Base-by-base conservation (phyloP, 305 asterid species). In the Fraxinus nigra region DNA sequence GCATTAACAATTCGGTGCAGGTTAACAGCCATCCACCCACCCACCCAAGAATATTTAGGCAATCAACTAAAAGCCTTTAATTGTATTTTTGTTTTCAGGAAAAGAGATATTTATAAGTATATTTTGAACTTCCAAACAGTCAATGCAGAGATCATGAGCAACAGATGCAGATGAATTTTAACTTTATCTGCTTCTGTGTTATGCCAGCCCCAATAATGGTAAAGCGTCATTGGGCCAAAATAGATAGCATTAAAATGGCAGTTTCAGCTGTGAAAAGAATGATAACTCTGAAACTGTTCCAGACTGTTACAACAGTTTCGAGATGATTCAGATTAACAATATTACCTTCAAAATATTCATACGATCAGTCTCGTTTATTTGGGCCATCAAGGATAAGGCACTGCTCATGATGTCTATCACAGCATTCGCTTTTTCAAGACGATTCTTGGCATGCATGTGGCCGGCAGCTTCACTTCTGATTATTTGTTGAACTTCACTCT, bases 311-410 rank as follows among this genome's bases (percentile, higher is more conserved):
- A 75, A 65, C 46, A 75, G 70, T 75, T 38, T 67, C 34, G 11
- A 69, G 75, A 33, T 10, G 63, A 72, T 82, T 54, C 79, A 65
- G 51, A 14, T 40, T 43, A 37, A 67, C 59, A 28, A 72, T 54
- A 76, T 74, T 90, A 94, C 99, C 99, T 94, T 97, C 80, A 97
- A 85, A 75, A 94, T 94, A 90, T 97, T 97, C 93, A 94, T 89
- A 80, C 94, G 94, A 81, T 97, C 98, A 16, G 99, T 97, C 90
- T 97, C 98, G 80, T 93, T 93, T 81, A 89, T 92, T 88, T 91
- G 98, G 82, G 97, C 97, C 96, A 97, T 92, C 90, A 97, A 90
- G 81, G 97, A 97, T 85, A 96, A 91, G 74, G 98, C 97, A 80
- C 92, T 87, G 89, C 94, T 97, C 99, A 94, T 94, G 85, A 94